Percentiles rank a stretch among this genome's conserved stretches.
Evolutionary conservation across 2,329 filamentous ascomycete species (phyloP).

Genomic region (Bipolaris sorokiniana): DNA sequence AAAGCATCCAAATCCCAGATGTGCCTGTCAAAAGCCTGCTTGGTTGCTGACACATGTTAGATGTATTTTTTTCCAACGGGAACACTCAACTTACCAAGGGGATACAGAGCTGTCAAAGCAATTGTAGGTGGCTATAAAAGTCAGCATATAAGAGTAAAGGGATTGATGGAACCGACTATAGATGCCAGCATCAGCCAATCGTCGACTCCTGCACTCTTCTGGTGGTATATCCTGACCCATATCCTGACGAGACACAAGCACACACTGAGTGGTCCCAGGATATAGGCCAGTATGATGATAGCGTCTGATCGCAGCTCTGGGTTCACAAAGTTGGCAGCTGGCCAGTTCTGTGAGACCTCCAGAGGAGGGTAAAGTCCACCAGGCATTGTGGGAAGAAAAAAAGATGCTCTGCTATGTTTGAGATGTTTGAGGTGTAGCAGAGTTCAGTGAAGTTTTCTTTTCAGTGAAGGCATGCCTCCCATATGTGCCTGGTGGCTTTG

Average conservation of each 20-base stretch:
- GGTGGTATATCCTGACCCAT: conserved; percentile 38
- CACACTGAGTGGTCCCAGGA: conserved; percentile 33
- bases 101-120: conserved; percentile 28
- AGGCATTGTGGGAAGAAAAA: conserved; percentile 29
- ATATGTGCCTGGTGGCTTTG: conserved; percentile 26
- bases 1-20: conserved; percentile 34
- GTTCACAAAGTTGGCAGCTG: conserved; percentile 31
- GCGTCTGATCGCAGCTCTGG: conserved; percentile 31
- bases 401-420: neutral
- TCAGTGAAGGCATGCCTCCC: conserved; percentile 25
- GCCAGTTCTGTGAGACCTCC: conserved; percentile 34
- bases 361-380: conserved; percentile 38
- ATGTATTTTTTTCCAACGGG: neutral
- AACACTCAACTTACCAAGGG: conserved; percentile 18
- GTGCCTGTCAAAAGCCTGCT: conserved; percentile 33
- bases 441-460: neutral
- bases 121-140: conserved; percentile 24
- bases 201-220: conserved; percentile 35
- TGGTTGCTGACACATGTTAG: conserved; percentile 26
- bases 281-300: conserved; percentile 24
- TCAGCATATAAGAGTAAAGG: conserved; percentile 11
- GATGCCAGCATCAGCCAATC: conserved; percentile 41
- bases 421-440: neutral
- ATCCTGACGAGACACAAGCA: conserved; percentile 33
- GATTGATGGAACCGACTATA: conserved; percentile 21